A percentile compares a stretch with the other conserved stretches of the same genome.
Evolutionary conservation across 2,329 filamentous ascomycete genomes (phyloP).

Genomic region (Gnomoniopsis sp.): DNA sequence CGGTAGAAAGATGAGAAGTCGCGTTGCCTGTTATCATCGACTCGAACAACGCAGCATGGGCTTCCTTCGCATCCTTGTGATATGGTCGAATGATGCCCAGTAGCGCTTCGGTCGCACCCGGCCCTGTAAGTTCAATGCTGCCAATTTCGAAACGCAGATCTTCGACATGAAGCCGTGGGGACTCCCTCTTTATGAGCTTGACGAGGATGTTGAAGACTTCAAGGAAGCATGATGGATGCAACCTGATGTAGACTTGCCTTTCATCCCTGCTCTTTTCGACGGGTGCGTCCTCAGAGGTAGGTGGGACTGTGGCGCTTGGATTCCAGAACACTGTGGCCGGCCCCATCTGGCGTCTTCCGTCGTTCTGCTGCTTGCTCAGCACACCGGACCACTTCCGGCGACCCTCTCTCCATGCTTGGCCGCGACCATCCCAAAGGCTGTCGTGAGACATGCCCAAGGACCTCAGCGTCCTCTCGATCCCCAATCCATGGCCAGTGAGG

Average conservation of each 20-base stretch:
- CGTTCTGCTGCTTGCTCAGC: constrained; percentile 52
- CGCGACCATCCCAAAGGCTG: constrained; percentile 59
- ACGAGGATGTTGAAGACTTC: constrained; percentile 64
- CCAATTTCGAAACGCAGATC: constrained; percentile 68
- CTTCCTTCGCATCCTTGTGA: constrained; percentile 30
- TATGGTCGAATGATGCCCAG: constrained; percentile 62
- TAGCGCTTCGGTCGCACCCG: constrained; percentile 76
- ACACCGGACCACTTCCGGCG: constrained; percentile 46
- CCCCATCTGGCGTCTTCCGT: constrained; percentile 57
- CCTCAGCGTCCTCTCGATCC: constrained; percentile 64
- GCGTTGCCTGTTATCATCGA: constrained; percentile 60
- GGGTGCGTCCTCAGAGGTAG: constrained; percentile 15
- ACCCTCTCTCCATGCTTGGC: constrained; percentile 66
- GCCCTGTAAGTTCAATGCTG: constrained; percentile 57
- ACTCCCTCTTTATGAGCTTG: constrained; percentile 55
- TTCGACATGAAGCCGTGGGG: constrained; percentile 60
- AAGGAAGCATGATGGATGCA: constrained; percentile 79
- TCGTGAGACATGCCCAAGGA: constrained; percentile 60
- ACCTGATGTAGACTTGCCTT: constrained; percentile 61
- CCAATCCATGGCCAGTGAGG: constrained; percentile 63
- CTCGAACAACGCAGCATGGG: constrained; percentile 47
- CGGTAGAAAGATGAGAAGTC: constrained; percentile 64
- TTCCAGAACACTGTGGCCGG: constrained; percentile 77
- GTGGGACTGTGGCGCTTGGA: constrained; percentile 31
- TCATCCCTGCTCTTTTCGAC: constrained; percentile 16